Base-by-base conservation (phyloP, 257 asterid genomes). In the Catharanthus roseus region DNA sequence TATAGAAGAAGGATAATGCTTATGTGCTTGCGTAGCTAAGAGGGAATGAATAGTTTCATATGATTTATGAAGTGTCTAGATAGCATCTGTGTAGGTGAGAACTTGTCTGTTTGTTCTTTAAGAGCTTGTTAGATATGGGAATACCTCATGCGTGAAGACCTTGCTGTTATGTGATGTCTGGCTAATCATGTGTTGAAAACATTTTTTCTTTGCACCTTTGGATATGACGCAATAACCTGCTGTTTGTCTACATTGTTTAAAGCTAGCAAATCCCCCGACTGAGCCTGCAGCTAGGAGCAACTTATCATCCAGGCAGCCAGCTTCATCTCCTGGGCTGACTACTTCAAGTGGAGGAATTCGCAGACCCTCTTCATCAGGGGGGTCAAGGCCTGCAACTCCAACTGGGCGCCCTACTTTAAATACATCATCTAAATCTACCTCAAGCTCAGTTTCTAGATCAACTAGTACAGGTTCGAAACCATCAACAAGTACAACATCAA, bases 311-410 rank as follows among this genome's bases (percentile, higher is more conserved):
- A 84, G 97, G 77, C 90, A 79, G 65, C 72, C 82, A 74, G 69
- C 86, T 55, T 79, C 87, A 45, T 84, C 93, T 51, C 81, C 84
- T 58, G 95, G 92, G 60, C 65, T 90, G 77, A 95, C 87, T 74
- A 75, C 90, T 53, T 87, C 97, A 70, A 84, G 79, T 57, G 85
- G 85, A 57, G 90, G 92, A 70, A 83, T 87, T 68, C 91, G 95
- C 69, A 72, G 96, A 56, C 98, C 98, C 71, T 85, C 98, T 55
- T 95, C 99, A 67, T 86, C 99, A 26, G 90, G 97, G 24, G 97
- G 96, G 18, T 88, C 98, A 72, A 87, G 99, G 82, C 97, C 98
- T 26, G 86, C 81, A 71, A 91, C 98, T 28, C 98, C 97, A 39
- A 90, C 97, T 0, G 93, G 96, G 39, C 96, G 97, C 50, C 87